Base-by-base conservation (phyloP, 2,329 filamentous ascomycete genomes). In the Harringtonia lauricola region DNA sequence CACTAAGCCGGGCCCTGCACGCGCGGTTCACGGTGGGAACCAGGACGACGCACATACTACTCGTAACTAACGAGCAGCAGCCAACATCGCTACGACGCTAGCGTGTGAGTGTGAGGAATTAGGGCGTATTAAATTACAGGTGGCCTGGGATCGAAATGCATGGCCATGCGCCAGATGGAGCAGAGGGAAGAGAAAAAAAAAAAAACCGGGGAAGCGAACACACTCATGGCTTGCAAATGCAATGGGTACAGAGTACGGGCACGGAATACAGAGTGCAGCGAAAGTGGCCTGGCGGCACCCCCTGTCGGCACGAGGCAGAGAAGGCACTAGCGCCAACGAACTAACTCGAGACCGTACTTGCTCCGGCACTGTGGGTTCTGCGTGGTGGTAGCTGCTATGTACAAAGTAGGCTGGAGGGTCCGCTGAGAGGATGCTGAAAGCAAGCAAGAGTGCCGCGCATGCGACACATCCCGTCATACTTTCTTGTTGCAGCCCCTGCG, bases 321-420 rank as follows among this genome's bases (percentile, higher is more conserved):
- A 21, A 30, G 28, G 17, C 30, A 24, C 44, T 46, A 46, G 36
- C n/a, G 30, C 19, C 17, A 7, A n/a, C 36, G 31, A 31, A 26
- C 44, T 46, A 46, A 46, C 44, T 46, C 44, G 44, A 46, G 39
- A 46, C 19, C 40, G 44, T 42, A 42, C 40, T 46, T 45, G 36
- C 44, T 46, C 44, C 44, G 44, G 36, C 28, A 17, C 44, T 36
- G 44, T 42, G 44, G 43, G 30, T 29, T 30, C 36, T 22, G 22
- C 17, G 40, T n/a, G 29, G 31, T 21, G 33, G 21, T 14, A 29
- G 19, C 17, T 22, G 35, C 19, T 22, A 9, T 36, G 19, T 18
- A 7, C 19, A 10, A 13, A 7, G 5, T 9, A 9, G 8, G 3
- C 13, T 36, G 35, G 8, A 7, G 18, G n/a, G 34, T 17, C 21